A percentile compares a stretch with the other conserved stretches of the same genome.
Evolutionary conservation across 1,139 yeast genomes (phyloP).

Genomic region (Wickerhamomyces sp.): DNA sequence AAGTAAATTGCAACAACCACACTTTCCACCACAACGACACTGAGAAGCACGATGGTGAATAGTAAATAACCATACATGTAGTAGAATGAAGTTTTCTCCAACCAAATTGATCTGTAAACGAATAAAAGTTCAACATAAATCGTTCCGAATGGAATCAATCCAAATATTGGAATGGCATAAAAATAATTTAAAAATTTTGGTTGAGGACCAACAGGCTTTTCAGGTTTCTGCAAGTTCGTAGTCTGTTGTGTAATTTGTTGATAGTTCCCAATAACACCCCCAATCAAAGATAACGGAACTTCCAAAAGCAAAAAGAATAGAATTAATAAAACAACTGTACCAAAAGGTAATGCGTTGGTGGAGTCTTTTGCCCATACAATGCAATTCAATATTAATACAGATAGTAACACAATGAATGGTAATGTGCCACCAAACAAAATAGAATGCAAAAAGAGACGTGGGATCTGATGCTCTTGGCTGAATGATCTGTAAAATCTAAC

Average conservation of each 20-base stretch:
- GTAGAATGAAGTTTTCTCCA: conserved; percentile 73
- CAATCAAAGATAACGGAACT: conserved; percentile 69
- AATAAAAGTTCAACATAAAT: conserved; percentile 74
- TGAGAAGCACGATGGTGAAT: conserved; percentile 53
- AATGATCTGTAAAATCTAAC: conserved; percentile 55
- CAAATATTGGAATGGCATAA: conserved; percentile 39
- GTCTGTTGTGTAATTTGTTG: conserved; percentile 27
- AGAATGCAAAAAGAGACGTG: conserved; percentile 29
- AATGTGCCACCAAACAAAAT: conserved; percentile 54
- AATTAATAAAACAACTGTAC: conserved; percentile 58
- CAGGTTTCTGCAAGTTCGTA: conserved; percentile 28
- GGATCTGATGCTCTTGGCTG: conserved; percentile 30
- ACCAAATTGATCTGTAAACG: conserved; percentile 74
- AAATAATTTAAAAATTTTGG: conserved; percentile 32
- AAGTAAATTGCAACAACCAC: conserved; percentile 70
- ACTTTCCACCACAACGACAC: conserved; percentile 65
- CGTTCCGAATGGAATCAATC: conserved; percentile 74
- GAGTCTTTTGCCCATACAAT: conserved; percentile 77
- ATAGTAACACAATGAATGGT: conserved; percentile 53
- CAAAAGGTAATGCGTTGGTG: conserved; percentile 73
- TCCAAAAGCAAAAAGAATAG: conserved; percentile 58
- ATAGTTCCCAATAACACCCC: conserved; percentile 58
- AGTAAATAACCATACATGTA: conserved; percentile 77
- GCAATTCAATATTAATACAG: conserved; percentile 55
- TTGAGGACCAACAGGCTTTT: conserved; percentile 35